Conservation (phyloP, 495 filamentous ascomycete species). For the Trichoderma asperelloides region DNA sequence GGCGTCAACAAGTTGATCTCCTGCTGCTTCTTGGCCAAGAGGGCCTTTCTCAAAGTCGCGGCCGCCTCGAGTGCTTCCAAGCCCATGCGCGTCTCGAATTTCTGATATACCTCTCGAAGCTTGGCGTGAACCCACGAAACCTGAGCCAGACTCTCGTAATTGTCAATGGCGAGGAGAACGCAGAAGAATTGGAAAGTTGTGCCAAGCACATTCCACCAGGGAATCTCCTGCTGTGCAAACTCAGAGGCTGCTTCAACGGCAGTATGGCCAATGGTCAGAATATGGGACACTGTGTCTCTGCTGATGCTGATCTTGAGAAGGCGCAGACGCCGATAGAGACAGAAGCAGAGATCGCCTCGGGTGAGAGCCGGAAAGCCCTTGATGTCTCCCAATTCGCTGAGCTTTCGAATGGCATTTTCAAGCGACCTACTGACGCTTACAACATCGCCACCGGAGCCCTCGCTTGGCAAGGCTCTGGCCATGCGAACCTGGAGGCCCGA, state of each 20-base stretch:
- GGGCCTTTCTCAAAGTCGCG: background rate
- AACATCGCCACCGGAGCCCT: conserved; percentile 10
- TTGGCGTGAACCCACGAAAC: background rate
- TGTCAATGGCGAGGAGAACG: conserved; percentile 42
- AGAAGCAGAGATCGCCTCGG: conserved; percentile 42
- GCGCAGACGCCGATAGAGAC: conserved; percentile 37
- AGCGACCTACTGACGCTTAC: conserved; percentile 21
- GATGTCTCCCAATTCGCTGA: conserved; percentile 16
- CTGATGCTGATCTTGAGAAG: conserved; percentile 21
- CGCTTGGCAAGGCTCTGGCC: conserved; percentile 25
- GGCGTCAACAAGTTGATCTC: background rate
- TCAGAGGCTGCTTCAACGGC: conserved; percentile 21
- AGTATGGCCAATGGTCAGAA: conserved; percentile 6
- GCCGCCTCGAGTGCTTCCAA: background rate
- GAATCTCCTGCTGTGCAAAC: conserved; percentile 9
- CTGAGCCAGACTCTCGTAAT: conserved; percentile 1
- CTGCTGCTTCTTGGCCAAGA: background rate
- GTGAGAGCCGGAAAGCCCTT: conserved; percentile 30
- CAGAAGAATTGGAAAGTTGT: conserved; percentile 45
- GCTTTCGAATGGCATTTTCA: conserved; percentile 13
- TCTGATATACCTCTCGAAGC: background rate
- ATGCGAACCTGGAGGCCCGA: conserved; percentile 22
- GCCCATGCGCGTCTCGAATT: background rate
- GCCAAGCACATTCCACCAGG: conserved; percentile 45
- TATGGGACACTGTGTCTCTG: background rate